Evolutionary conservation across 805 yeast species (phyloP).

Genomic region (Blastobotrys parvus): DNA sequence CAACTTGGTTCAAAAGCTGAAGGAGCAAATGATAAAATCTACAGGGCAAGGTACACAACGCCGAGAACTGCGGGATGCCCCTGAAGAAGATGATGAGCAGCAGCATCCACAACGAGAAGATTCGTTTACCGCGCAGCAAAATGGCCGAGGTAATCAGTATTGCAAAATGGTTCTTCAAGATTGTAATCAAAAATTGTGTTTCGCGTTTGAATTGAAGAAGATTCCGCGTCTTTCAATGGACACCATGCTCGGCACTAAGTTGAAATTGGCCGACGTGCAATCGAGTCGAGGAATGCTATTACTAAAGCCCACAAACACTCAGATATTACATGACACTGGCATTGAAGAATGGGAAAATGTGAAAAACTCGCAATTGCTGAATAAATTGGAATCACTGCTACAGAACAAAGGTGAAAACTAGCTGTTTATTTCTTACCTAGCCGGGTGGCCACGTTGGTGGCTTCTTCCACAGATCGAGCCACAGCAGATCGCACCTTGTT

Average conservation of each 20-base stretch:
- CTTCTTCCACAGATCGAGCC: conserved; percentile 82
- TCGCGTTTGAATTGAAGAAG: neutral
- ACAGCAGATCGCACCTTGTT: conserved; percentile 81
- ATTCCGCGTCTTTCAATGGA: neutral
- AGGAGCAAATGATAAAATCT: neutral
- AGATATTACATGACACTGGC: neutral
- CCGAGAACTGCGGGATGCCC: neutral
- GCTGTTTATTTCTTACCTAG: conserved; percentile 16
- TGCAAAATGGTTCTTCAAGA: neutral
- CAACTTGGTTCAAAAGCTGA: neutral
- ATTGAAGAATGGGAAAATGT: neutral
- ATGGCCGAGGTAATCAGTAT: neutral
- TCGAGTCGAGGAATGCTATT: neutral
- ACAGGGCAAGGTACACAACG: no score
- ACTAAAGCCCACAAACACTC: neutral
- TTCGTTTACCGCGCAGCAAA: neutral
- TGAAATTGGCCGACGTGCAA: neutral
- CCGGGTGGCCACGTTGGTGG: conserved; percentile 64
- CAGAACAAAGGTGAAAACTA: no score
- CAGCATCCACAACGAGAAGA: no score
- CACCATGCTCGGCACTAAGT: neutral
- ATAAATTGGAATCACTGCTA: neutral
- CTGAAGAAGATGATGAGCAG: neutral
- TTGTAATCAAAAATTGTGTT: neutral
- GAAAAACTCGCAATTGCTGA: neutral